These are phyloP conservation scores for Lactarius akahatsu DNA, from an alignment of 768 basidiomycete species.

Conservation along the genomic window DNA sequence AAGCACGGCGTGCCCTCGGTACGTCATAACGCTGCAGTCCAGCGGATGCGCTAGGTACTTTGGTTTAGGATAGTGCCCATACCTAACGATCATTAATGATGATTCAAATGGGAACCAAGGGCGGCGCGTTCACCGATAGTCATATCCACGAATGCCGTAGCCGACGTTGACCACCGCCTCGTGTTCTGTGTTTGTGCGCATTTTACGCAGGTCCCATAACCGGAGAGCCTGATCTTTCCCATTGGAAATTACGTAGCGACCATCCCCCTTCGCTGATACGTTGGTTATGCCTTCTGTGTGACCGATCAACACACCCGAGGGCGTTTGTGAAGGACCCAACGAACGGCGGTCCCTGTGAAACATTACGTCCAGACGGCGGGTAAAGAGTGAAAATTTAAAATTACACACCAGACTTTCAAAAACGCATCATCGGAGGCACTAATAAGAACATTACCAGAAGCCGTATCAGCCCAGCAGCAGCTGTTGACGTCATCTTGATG, in stretches of 20 bases:
- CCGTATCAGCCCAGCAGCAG: slow-evolving; percentile 92
- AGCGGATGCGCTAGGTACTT: slow-evolving; percentile 66
- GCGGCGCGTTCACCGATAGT: slow-evolving; percentile 68
- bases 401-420: slow-evolving; percentile 86
- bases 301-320: slow-evolving; percentile 91
- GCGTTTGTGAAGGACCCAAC: slow-evolving; percentile 53
- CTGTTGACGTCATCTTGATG: slow-evolving; percentile 93
- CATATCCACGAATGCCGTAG: slow-evolving; percentile 64
- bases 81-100: slow-evolving; percentile 41
- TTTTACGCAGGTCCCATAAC: slow-evolving; percentile 92
- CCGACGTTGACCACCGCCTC: slow-evolving; percentile 48
- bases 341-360: slow-evolving; percentile 51
- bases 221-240: slow-evolving; percentile 93
- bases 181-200: slow-evolving; percentile 73
- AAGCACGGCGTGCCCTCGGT: slow-evolving; percentile 86
- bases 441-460: slow-evolving; percentile 90
- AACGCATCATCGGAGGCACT: slow-evolving; percentile 95
- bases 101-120: background rate
- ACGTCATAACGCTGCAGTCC: slow-evolving; percentile 96
- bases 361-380: background rate
- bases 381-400: background rate
- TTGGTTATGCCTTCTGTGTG: slow-evolving; percentile 96
- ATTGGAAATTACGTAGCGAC: slow-evolving; percentile 92
- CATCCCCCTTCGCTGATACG: slow-evolving; percentile 94
- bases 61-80: slow-evolving; percentile 65